Evolutionary conservation across 2,329 filamentous ascomycete species (phyloP).

Genomic region (Aspergillus sp.): DNA sequence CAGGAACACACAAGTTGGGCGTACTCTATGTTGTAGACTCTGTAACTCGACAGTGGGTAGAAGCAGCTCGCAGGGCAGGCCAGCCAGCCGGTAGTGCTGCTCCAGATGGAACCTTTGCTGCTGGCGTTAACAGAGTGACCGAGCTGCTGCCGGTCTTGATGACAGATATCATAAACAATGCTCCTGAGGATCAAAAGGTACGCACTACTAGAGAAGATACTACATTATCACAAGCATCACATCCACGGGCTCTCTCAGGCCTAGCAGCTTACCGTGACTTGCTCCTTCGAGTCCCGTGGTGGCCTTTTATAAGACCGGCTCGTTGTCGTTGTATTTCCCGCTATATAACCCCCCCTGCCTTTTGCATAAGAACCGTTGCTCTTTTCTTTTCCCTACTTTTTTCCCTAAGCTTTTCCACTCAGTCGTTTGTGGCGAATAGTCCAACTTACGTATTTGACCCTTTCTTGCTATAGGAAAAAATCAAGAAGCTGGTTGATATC

Average conservation of each 20-base stretch:
- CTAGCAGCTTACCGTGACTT: conserved; percentile 17
- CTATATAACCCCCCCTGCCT: conserved; percentile 12
- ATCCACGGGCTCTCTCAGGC: conserved; percentile 20
- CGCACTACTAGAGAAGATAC: conserved; percentile 44
- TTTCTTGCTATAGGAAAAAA: conserved; percentile 69
- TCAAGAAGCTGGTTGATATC: conserved; percentile 89
- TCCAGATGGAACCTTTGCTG: conserved; percentile 85
- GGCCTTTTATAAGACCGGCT: conserved; percentile 12
- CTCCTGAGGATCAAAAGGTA: conserved; percentile 96
- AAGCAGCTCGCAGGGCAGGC: conserved; percentile 79
- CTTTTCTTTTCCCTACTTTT: conserved; percentile 14
- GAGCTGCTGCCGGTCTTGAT: conserved; percentile 89
- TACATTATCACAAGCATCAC: conserved; percentile 18
- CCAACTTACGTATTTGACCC: conserved; percentile 43
- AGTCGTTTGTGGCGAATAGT: conserved; percentile 25
- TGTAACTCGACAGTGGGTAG: conserved; percentile 97
- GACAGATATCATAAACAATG: conserved; percentile 84
- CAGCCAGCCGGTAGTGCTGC: conserved; percentile 74
- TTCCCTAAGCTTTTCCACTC: conserved; percentile 3
- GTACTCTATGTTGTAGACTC: conserved; percentile 99
- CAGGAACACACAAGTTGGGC: conserved; percentile 91
- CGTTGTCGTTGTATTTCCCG: conserved; percentile 17
- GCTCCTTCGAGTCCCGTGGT: conserved; percentile 16
- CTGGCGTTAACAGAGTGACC: conserved; percentile 92
- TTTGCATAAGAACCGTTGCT: conserved; percentile 17